These are phyloP conservation scores for Neoboletus magnificus DNA, from an alignment of 768 basidiomycete genomes.

Conservation along the genomic window DNA sequence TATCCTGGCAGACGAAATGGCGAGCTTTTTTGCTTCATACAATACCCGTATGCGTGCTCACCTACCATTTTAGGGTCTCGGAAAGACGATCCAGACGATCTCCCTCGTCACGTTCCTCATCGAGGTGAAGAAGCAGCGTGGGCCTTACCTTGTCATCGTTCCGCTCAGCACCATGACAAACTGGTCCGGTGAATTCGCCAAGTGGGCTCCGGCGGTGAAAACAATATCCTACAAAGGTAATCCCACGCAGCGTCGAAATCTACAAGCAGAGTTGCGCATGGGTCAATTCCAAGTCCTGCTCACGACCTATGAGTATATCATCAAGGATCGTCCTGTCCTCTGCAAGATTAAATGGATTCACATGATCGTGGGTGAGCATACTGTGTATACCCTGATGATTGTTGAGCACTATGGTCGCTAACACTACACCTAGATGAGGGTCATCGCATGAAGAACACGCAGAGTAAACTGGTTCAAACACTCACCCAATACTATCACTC, in stretches of 20 bases:
- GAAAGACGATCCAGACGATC: conserved; percentile 93
- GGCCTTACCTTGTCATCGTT: conserved; percentile 93
- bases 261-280: conserved; percentile 73
- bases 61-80: conserved; percentile 65
- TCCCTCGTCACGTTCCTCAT: conserved; percentile 95
- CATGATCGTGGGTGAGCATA: conserved; percentile 83
- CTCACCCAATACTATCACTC: conserved; percentile 91
- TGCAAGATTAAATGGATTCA: conserved; percentile 94
- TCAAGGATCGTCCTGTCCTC: conserved; percentile 89
- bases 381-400: conserved; percentile 28
- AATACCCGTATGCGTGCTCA: conserved; percentile 9
- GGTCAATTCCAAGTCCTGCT: conserved; percentile 89
- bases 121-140: conserved; percentile 84
- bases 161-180: conserved; percentile 96
- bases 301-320: conserved; percentile 97
- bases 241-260: conserved; percentile 71
- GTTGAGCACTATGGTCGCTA: neutral
- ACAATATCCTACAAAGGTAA: conserved; percentile 90
- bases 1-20: conserved; percentile 95
- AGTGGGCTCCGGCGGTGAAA: conserved; percentile 87
- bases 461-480: conserved; percentile 84
- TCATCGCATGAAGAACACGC: conserved; percentile 97
- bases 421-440: conserved; percentile 67
- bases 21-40: conserved; percentile 28
- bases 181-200: conserved; percentile 95